Evolutionary conservation across 2,329 filamentous ascomycete species (phyloP).

Genomic region (Fusarium compactum): DNA sequence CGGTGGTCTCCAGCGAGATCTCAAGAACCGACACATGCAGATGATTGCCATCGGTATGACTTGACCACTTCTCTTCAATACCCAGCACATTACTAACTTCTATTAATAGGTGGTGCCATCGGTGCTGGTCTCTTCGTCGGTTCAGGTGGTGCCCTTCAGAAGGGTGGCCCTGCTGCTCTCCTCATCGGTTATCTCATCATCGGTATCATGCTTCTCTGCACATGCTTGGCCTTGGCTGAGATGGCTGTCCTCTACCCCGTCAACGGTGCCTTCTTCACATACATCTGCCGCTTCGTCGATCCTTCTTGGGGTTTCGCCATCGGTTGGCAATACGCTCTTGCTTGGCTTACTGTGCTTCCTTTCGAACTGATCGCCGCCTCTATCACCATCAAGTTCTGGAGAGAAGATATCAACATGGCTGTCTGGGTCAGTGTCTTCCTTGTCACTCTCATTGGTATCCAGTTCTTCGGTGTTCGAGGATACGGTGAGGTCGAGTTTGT

Average conservation of each 20-base stretch:
- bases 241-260: slow-evolving; percentile 92
- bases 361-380: slow-evolving; percentile 89
- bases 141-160: slow-evolving; percentile 76
- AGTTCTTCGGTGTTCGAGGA: slow-evolving; percentile 86
- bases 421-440: slow-evolving; percentile 89
- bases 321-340: slow-evolving; percentile 93
- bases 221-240: slow-evolving; percentile 90
- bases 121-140: slow-evolving; percentile 90
- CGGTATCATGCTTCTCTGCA: slow-evolving; percentile 55
- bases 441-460: slow-evolving; percentile 79
- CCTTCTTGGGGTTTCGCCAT: slow-evolving; percentile 95
- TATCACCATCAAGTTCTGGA: slow-evolving; percentile 87
- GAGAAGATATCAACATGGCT: slow-evolving; percentile 70
- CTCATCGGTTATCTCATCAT: slow-evolving; percentile 74
- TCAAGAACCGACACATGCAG: slow-evolving; percentile 89
- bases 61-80: background rate
- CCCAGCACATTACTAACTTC: slow-evolving; percentile 8
- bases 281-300: slow-evolving; percentile 91
- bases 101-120: slow-evolving; percentile 49
- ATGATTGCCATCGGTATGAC: slow-evolving; percentile 87
- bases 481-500: slow-evolving; percentile 93
- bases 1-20: slow-evolving; percentile 62
- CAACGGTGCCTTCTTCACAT: slow-evolving; percentile 91
- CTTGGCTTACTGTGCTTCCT: slow-evolving; percentile 87
- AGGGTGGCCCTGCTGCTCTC: slow-evolving; percentile 82